phyloP scores from a whole-genome alignment of 1,139 yeast species.

The Hyphopichia fennica region DNA sequence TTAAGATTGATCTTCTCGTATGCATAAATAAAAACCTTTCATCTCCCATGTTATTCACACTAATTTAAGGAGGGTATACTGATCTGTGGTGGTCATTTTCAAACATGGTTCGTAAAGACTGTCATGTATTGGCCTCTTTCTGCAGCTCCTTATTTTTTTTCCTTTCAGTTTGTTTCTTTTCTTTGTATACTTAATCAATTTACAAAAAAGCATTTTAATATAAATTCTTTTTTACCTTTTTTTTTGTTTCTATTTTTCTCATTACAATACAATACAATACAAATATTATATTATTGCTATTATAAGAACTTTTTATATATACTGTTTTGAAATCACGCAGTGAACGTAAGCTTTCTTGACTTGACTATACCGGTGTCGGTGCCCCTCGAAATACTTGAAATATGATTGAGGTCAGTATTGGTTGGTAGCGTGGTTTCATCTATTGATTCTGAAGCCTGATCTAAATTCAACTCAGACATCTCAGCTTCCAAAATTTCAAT shows the following conservation, averaged over 20 bases:
- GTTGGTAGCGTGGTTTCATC: background rate
- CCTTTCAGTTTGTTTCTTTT: background rate
- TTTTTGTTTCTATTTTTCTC: too few species aligned
- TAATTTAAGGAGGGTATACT: too few species aligned
- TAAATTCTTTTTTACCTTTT: background rate
- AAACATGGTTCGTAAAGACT: background rate
- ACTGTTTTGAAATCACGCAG: background rate
- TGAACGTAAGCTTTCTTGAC: background rate
- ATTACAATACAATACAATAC: background rate
- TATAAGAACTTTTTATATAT: background rate
- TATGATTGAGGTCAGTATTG: background rate
- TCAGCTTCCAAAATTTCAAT: constrained; percentile 13
- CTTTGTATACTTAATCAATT: background rate
- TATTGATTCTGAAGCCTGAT: background rate
- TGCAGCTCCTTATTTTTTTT: background rate
- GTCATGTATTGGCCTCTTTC: too few species aligned
- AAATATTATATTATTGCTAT: background rate
- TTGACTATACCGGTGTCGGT: background rate
- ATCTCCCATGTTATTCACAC: background rate
- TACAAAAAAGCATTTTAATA: background rate
- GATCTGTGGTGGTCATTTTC: background rate
- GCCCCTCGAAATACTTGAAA: background rate
- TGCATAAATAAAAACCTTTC: background rate
- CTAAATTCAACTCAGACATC: constrained; percentile 7
- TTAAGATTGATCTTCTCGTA: constrained; percentile 24